A percentile compares a stretch with the other conserved stretches of the same genome.
Conservation (phyloP, 2,329 filamentous ascomycete genomes). For the Karstenula rhodostoma region DNA sequence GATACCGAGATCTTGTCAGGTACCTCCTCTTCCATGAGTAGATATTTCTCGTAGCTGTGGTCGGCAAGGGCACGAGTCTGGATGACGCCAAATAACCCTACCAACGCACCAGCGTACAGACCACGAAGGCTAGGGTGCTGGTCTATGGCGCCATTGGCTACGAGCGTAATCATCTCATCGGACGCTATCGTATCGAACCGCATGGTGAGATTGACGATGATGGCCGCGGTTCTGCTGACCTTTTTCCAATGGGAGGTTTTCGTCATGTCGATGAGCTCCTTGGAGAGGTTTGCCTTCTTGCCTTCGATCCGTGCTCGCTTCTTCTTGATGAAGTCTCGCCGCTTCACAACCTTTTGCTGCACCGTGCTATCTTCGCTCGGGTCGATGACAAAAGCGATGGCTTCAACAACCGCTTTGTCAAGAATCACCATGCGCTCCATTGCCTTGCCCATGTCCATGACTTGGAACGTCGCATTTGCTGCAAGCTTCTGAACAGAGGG, state of each 20-base stretch:
- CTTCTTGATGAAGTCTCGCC: conserved; percentile 76
- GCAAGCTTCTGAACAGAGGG: conserved; percentile 92
- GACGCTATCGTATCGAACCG: conserved; percentile 91
- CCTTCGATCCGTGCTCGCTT: conserved; percentile 80
- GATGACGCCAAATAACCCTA: conserved; percentile 78
- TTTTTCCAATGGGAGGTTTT: conserved; percentile 95
- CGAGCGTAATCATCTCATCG: conserved; percentile 80
- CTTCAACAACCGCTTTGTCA: conserved; percentile 73
- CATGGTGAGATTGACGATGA: conserved; percentile 88
- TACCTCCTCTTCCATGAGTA: conserved; percentile 80
- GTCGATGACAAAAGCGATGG: conserved; percentile 60
- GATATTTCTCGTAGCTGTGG: conserved; percentile 87
- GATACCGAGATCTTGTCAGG: conserved; percentile 77
- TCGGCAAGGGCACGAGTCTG: conserved; percentile 85
- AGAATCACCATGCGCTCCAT: conserved; percentile 87
- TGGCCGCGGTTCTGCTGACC: conserved; percentile 85
- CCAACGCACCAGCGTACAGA: conserved; percentile 82
- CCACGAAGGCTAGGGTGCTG: conserved; percentile 85
- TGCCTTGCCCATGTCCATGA: conserved; percentile 91
- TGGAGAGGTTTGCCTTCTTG: conserved; percentile 80
- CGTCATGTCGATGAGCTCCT: conserved; percentile 81
- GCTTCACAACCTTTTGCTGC: conserved; percentile 66
- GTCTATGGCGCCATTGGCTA: conserved; percentile 84
- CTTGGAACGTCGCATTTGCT: conserved; percentile 78
- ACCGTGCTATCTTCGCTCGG: conserved; percentile 64